Base-by-base conservation (phyloP, 2,329 filamentous ascomycete genomes). In the Atkinsonella hypoxylon region DNA sequence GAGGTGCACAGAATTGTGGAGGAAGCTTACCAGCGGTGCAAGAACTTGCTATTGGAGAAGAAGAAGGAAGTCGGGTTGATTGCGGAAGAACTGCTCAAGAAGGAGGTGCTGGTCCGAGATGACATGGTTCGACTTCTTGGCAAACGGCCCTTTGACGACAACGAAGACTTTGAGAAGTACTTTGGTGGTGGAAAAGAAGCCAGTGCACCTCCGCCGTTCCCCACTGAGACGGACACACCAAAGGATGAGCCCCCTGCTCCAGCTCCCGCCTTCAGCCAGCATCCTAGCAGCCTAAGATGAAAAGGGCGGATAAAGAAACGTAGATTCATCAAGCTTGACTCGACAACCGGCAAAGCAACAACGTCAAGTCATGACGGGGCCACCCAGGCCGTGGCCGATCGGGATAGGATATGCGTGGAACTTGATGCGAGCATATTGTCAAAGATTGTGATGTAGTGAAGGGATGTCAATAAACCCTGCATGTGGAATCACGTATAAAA, bases 91-190 rank as follows among this genome's bases (percentile, higher is more conserved):
- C 74, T 98, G 52, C 74, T 98, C 56, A 79, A 74, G 61, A 96
- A 96, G 78, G 93, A 98, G 71, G 83, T 96, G 61, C 77, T 98
- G 20, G 83, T 83, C 34, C 79, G 93, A 51, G 93, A 98, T 61
- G 93, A 98, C 68, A 85, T 97, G 79, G 82, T 97, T 47, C 77
- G 93, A 30, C 73, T 98, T 51, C 75, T 98, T 26, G 93, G 93
- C 20, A 83, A 83, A 45, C 74, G 93, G 56, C 88, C 89, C 13
- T 97, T 87, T 61, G 83, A 85, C 40, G 91, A 97, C 61, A 84
- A 87, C 60, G 90, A 97, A 62, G 90, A 97, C 62, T 97, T 98
- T 69, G 76, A 84, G 61, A 96, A 96, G 75, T 98, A 95, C 74
- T 98, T 98, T 67, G 78, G 83, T 58, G 78, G 77, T 53, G 73